These are phyloP conservation scores for Quercus mongolica DNA, from an alignment of 306 rosid genomes.

Conservation along the genomic window DNA sequence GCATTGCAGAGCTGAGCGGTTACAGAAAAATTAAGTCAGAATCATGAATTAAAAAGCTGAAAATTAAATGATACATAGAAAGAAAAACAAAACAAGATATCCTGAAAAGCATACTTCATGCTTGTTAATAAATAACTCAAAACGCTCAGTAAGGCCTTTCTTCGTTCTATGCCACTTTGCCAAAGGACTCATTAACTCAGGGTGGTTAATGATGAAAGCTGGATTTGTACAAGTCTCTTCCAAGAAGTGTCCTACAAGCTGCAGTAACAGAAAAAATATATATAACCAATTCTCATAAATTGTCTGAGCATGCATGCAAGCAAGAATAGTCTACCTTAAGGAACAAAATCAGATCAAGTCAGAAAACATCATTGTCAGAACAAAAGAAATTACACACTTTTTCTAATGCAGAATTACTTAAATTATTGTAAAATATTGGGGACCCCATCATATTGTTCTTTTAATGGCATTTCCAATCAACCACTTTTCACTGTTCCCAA, in stretches of 20 bases:
- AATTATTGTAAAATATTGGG: not conserved
- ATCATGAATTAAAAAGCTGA: not conserved
- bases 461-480: too few species aligned
- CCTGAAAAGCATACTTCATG: slow-evolving; percentile 61
- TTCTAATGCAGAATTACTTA: too few species aligned
- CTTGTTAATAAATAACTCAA: slow-evolving; percentile 79
- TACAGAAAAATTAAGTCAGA: not conserved
- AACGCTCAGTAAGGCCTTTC: slow-evolving; percentile 86
- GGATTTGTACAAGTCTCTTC: slow-evolving; percentile 89
- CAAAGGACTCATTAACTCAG: slow-evolving; percentile 91
- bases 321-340: not conserved
- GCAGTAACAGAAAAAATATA: slow-evolving; percentile 26
- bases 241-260: slow-evolving; percentile 96
- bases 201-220: slow-evolving; percentile 80
- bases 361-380: not conserved
- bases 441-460: not conserved
- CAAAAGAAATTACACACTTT: too few species aligned
- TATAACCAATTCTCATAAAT: not conserved
- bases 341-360: not conserved
- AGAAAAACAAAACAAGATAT: not conserved
- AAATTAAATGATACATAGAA: not conserved
- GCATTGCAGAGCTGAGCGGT: slow-evolving; percentile 71
- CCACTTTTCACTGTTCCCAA: too few species aligned
- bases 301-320: not conserved
- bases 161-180: slow-evolving; percentile 93